Percentiles rank a stretch among this genome's conserved stretches.
Conservation (phyloP, 495 filamentous ascomycete genomes). For the Xylaria venustula region DNA sequence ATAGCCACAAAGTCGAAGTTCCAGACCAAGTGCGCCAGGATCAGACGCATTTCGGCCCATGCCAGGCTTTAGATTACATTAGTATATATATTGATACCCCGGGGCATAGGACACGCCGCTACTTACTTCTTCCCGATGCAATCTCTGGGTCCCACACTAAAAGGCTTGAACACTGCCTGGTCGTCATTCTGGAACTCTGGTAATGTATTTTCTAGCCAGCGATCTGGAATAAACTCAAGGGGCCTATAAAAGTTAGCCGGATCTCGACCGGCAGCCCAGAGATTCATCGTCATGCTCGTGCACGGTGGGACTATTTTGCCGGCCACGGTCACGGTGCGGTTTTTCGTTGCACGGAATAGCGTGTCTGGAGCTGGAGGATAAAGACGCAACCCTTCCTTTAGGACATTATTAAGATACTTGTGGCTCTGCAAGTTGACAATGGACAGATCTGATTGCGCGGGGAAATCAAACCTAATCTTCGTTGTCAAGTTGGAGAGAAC, state of each 20-base stretch:
- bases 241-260: constrained; percentile 38
- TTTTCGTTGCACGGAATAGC: constrained; percentile 29
- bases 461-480: constrained; percentile 49
- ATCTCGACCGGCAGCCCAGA: constrained; percentile 21
- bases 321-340: constrained; percentile 28
- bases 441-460: constrained; percentile 44
- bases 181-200: not conserved
- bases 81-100: too few relatives aligned
- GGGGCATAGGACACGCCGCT: too few relatives aligned
- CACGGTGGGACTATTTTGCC: constrained; percentile 29
- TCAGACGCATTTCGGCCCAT: constrained; percentile 34
- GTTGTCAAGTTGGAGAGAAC: constrained; percentile 34
- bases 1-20: constrained; percentile 38
- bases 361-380: constrained; percentile 48
- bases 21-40: constrained; percentile 41
- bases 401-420: constrained; percentile 50
- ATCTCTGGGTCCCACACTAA: constrained; percentile 29
- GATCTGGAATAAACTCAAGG: constrained; percentile 32
- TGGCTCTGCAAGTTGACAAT: constrained; percentile 35
- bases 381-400: constrained; percentile 54
- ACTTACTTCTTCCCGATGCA: constrained; percentile 32
- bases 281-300: constrained; percentile 37
- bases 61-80: constrained; percentile 24
- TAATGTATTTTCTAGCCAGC: constrained; percentile 22
- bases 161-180: constrained; percentile 20